phyloP scores from a whole-genome alignment of 345 rosid species.

The Hibiscus mutabilis region DNA sequence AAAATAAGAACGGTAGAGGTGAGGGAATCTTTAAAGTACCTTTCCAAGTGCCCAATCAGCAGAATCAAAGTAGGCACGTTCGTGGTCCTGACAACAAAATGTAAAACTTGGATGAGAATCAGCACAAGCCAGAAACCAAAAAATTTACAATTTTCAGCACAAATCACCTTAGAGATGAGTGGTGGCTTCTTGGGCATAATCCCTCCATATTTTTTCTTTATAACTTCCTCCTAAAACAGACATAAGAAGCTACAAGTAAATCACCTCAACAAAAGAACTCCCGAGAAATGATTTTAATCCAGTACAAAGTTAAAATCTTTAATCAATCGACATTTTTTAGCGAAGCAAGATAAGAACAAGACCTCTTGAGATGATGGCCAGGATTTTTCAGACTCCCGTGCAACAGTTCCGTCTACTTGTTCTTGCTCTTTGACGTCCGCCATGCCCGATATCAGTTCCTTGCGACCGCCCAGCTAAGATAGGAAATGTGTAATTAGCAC shows the following conservation, averaged over 20 bases:
- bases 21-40: constrained; percentile 11
- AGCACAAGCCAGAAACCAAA: constrained; percentile 1
- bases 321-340: constrained; percentile 1
- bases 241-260: constrained; percentile 5
- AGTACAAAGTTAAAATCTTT: background rate
- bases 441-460: background rate
- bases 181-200: constrained; percentile 95
- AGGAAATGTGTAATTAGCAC: background rate
- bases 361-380: constrained; percentile 62
- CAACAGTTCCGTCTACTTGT: background rate
- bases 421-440: background rate
- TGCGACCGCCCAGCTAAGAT: background rate
- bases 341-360: constrained; percentile 1
- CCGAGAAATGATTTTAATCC: background rate
- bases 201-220: constrained; percentile 93
- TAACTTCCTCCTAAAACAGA: constrained; percentile 45
- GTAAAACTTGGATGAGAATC: constrained; percentile 7
- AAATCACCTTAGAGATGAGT: constrained; percentile 81
- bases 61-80: constrained; percentile 96
- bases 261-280: background rate
- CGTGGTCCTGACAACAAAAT: constrained; percentile 65
- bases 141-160: background rate
- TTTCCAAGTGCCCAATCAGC: constrained; percentile 99
- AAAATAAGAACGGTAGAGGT: constrained; percentile 17
- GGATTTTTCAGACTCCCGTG: constrained; percentile 34